phyloP scores from a whole-genome alignment of 2,329 filamentous ascomycete species.

The Cercospora sesami region DNA sequence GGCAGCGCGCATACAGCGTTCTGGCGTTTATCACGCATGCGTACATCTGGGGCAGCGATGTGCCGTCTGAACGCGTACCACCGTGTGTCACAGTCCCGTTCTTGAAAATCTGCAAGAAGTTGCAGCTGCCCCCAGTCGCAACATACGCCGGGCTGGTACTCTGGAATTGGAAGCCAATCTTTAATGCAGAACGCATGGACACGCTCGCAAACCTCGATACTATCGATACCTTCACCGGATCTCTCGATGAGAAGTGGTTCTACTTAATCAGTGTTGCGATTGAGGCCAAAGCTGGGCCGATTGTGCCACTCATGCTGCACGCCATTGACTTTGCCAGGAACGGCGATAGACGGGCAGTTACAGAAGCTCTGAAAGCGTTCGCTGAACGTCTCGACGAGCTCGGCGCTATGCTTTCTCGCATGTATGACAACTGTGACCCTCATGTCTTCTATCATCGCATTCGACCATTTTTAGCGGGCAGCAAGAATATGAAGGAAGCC shows the following conservation, averaged over 20 bases:
- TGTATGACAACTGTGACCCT: conserved; percentile 95
- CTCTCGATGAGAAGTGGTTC: conserved; percentile 97
- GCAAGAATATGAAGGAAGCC: conserved; percentile 96
- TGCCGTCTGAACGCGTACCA: conserved; percentile 70
- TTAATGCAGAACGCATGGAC: conserved; percentile 77
- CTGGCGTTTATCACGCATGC: conserved; percentile 78
- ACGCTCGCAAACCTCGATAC: conserved; percentile 84
- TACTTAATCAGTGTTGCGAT: conserved; percentile 95
- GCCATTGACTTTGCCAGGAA: conserved; percentile 78
- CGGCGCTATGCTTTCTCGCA: conserved; percentile 72
- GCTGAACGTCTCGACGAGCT: conserved; percentile 88
- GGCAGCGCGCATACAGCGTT: conserved; percentile 81
- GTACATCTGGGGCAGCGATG: conserved; percentile 85
- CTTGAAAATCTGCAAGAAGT: conserved; percentile 65
- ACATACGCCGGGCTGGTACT: conserved; percentile 89
- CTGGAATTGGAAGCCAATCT: conserved; percentile 96
- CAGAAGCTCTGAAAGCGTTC: conserved; percentile 73
- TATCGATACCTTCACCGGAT: conserved; percentile 87
- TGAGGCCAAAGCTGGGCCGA: conserved; percentile 83
- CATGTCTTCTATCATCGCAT: conserved; percentile 95
- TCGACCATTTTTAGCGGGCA: conserved; percentile 90
- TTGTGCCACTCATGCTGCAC: conserved; percentile 82
- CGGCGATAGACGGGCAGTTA: conserved; percentile 69
- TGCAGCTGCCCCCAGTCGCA: conserved; percentile 88
- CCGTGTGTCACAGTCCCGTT: conserved; percentile 81